A percentile compares a stretch with the other conserved stretches of the same genome.
Evolutionary conservation across 2,329 filamentous ascomycete species (phyloP).

Genomic region (Mycosphaerella sp.): DNA sequence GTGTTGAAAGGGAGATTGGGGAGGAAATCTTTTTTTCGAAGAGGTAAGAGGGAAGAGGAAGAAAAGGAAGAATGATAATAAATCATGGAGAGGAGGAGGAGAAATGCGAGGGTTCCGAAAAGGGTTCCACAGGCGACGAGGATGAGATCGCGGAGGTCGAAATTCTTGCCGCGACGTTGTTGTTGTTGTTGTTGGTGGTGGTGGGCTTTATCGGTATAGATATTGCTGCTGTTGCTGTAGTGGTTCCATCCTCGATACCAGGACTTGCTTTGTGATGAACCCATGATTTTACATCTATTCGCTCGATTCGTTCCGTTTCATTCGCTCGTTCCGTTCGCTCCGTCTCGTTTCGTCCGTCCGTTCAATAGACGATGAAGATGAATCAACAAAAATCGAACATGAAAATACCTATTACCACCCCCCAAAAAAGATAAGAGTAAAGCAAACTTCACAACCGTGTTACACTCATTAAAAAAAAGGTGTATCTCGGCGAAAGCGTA

Average conservation of each 20-base stretch:
- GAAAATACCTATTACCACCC: too few relatives aligned
- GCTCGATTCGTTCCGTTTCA: too few relatives aligned
- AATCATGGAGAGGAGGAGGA: not conserved
- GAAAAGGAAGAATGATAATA: not conserved
- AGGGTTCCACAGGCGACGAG: not conserved
- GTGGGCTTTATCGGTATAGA: conserved; percentile 1
- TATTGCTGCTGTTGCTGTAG: not conserved
- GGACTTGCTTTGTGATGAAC: not conserved
- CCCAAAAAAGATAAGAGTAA: too few relatives aligned
- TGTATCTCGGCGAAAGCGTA: too few relatives aligned
- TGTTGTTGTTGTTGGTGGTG: not conserved
- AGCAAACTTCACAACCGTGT: too few relatives aligned
- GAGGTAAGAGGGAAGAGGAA: not conserved
- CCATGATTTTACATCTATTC: not conserved
- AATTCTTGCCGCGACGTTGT: not conserved
- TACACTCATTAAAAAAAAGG: too few relatives aligned
- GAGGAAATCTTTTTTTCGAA: not conserved
- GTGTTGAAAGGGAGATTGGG: conserved; percentile 7
- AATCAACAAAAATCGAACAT: too few relatives aligned
- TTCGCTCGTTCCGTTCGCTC: too few relatives aligned
- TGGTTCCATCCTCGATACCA: not conserved
- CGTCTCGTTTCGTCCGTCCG: too few relatives aligned
- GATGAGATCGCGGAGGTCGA: conserved; percentile 1
- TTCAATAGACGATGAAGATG: too few relatives aligned
- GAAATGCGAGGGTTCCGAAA: not conserved